phyloP scores from a whole-genome alignment of 1,139 yeast genomes.

The Lizanozyma gosingica region DNA sequence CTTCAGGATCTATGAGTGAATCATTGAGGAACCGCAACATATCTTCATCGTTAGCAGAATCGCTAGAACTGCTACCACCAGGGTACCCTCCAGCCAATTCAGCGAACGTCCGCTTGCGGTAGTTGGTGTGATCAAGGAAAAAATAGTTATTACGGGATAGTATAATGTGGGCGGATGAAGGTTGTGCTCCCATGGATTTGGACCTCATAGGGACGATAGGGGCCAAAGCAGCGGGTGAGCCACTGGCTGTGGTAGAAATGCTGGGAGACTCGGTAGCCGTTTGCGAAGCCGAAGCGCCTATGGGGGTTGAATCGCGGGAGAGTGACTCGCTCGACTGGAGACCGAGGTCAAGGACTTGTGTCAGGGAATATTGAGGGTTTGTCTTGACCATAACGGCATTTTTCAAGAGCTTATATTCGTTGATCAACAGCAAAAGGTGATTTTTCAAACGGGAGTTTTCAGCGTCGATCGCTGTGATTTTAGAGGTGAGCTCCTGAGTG shows the following conservation, averaged over 20 bases:
- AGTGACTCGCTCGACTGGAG: conserved; percentile 1
- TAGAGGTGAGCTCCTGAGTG: neutral
- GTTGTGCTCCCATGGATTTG: neutral
- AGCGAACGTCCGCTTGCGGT: conserved; percentile 8
- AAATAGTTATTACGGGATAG: neutral
- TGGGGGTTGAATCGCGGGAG: neutral
- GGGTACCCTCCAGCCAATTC: conserved; percentile 5
- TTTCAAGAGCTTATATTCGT: conserved; percentile 34
- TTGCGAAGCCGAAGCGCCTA: neutral
- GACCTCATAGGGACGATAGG: neutral
- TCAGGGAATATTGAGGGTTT: conserved; percentile 3
- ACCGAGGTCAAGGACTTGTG: conserved; percentile 5
- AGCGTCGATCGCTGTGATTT: conserved; percentile 21
- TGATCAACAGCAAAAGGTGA: conserved; percentile 28
- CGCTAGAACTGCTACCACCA: too few species aligned
- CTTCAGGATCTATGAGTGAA: neutral
- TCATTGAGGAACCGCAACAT: neutral
- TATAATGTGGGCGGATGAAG: neutral
- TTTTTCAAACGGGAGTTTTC: conserved; percentile 32
- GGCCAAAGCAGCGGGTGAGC: neutral
- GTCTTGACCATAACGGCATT: conserved; percentile 20
- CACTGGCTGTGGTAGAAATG: neutral
- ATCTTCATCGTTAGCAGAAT: neutral
- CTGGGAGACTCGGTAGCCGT: neutral
- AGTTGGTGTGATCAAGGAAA: conserved; percentile 5